Evolutionary conservation across 2,329 filamentous ascomycete genomes (phyloP).

Genomic region (Hawksworthiomyces lignivorus): DNA sequence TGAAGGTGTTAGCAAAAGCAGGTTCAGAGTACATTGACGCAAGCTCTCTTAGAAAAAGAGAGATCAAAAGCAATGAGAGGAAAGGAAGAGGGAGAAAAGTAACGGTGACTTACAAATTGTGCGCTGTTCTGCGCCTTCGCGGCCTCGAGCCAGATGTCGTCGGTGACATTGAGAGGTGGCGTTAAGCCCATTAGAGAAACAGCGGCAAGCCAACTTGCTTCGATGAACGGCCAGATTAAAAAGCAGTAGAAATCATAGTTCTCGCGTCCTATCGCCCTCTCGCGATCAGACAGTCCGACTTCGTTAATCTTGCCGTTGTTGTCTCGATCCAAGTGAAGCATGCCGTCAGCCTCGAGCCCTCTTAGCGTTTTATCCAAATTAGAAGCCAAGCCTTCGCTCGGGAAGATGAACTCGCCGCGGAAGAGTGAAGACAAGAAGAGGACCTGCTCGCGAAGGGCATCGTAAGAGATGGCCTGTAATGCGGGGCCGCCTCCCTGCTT

Average conservation of each 20-base stretch:
- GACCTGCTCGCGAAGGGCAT: conserved; percentile 69
- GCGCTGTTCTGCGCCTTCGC: conserved; percentile 73
- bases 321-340: conserved; percentile 61
- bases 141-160: conserved; percentile 70
- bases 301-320: conserved; percentile 46
- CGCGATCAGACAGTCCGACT: conserved; percentile 67
- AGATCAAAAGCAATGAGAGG: neutral
- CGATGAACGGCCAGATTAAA: conserved; percentile 96
- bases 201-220: conserved; percentile 85
- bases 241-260: conserved; percentile 99
- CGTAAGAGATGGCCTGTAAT: conserved; percentile 70
- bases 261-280: conserved; percentile 73
- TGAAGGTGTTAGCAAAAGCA: conserved; percentile 31
- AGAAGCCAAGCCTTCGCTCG: conserved; percentile 68
- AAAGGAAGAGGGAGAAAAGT: neutral
- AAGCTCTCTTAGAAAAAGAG: neutral
- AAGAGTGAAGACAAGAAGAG: conserved; percentile 89
- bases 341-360: conserved; percentile 68
- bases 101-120: conserved; percentile 54
- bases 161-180: conserved; percentile 53
- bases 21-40: no score
- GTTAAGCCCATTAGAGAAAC: conserved; percentile 82
- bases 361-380: conserved; percentile 76
- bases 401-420: conserved; percentile 94
- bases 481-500: conserved; percentile 83